These are phyloP conservation scores for Alloteropsis semialata DNA, from an alignment of 176 grass and related monocot genomes.

Conservation along the genomic window DNA sequence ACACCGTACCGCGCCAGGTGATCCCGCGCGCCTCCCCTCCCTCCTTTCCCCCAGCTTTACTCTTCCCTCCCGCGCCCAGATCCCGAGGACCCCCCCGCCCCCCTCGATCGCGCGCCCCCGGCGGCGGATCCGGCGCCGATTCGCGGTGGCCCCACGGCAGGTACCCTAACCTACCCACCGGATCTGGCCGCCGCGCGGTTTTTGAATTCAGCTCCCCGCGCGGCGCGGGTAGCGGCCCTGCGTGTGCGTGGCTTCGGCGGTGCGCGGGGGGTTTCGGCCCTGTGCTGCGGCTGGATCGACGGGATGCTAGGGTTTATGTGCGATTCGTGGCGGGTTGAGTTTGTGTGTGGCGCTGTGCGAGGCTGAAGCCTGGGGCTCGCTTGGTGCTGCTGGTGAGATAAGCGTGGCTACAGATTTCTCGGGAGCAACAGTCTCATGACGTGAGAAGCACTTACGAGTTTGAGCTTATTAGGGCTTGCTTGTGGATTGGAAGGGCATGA, in stretches of 20 bases:
- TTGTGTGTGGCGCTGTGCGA: background rate
- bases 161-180: constrained; percentile 2
- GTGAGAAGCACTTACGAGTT: background rate
- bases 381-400: too few species aligned
- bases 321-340: background rate
- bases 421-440: background rate
- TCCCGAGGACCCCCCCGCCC: background rate
- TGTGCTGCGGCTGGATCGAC: background rate
- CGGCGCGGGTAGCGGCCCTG: background rate
- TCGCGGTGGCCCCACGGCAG: background rate
- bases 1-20: background rate
- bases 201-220: background rate
- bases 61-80: background rate
- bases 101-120: background rate
- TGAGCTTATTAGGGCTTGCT: background rate
- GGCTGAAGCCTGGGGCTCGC: background rate
- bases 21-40: background rate
- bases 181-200: constrained; percentile 14
- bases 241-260: background rate
- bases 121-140: constrained; percentile 3
- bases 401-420: background rate
- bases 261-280: background rate
- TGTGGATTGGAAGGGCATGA: background rate
- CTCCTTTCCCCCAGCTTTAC: background rate
- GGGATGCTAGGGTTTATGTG: constrained; percentile 30